A percentile compares a stretch with the other conserved stretches of the same genome.
Conservation (phyloP, 108 stramenopile genomes). For the Cyclotella baltica region DNA sequence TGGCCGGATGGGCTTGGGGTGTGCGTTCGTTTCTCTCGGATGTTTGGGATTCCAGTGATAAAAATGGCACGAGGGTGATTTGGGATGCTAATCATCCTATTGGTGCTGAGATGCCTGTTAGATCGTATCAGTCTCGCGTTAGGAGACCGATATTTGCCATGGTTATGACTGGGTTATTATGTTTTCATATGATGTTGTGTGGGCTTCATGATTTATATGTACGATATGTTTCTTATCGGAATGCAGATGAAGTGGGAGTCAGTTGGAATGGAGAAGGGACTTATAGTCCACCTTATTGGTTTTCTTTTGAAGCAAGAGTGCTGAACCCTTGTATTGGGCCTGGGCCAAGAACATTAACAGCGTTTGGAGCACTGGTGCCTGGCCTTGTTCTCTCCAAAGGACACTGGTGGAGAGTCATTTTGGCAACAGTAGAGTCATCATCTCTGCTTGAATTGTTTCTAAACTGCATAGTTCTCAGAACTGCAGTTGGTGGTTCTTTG, state of each 20-base stretch:
- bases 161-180: conserved; percentile 32
- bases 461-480: conserved; percentile 30
- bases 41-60: background rate
- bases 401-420: conserved; percentile 43
- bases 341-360: conserved; percentile 52
- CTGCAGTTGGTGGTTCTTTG: conserved; percentile 23
- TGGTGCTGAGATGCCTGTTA: conserved; percentile 24
- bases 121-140: background rate
- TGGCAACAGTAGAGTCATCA: conserved; percentile 38
- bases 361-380: conserved; percentile 53
- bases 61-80: background rate
- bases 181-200: conserved; percentile 46
- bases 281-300: conserved; percentile 48
- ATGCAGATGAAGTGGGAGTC: conserved; percentile 36
- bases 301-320: conserved; percentile 50
- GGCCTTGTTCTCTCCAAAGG: conserved; percentile 48
- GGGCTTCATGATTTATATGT: conserved; percentile 53
- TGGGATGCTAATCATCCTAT: conserved; percentile 40
- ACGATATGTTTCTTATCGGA: conserved; percentile 46
- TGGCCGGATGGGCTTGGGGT: conserved; percentile 33
- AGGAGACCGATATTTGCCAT: conserved; percentile 19
- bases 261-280: conserved; percentile 59
- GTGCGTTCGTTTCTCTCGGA: conserved; percentile 11
- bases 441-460: conserved; percentile 37
- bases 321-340: conserved; percentile 49